Base-by-base conservation (phyloP, 2,329 filamentous ascomycete species). In the Helotiales sp. region DNA sequence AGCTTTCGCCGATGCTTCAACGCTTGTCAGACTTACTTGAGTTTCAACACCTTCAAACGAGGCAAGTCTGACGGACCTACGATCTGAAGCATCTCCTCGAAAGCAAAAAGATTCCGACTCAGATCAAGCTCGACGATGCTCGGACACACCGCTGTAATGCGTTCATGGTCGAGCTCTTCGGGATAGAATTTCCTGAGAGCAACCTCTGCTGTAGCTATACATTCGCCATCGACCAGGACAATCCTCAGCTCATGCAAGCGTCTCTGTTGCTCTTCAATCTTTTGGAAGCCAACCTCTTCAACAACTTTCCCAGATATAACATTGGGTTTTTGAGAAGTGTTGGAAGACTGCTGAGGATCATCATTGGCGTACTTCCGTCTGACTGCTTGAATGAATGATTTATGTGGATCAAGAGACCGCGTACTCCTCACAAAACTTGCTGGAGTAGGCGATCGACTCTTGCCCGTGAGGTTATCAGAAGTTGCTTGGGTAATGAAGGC, bases 261-360 rank as follows among this genome's bases (percentile, higher is more conserved):
- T 65, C 92, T 88, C 68, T 96, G 86, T 73, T 93, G 85, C 64
- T 82, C 82, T 42, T 89, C 85, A 64, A 97, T 91, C 78, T 97
- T 97, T 66, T 96, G 92, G 66, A 98, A 98, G 29, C 95, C 95
- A 31, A 98, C 85, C 75, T 98, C 93, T 75, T 98, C 89, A 5
- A 91, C 93, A 17, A 93, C 83, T 74, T 98, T 98, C 34, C 67
- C 90, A 75, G 79, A 96, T 80, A 80, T 88, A 54, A 79, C 76
- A 61, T 96, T 88, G 49, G 84, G 79, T 50, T 80, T 78, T 7
- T 75, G 71, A 12, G 75, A 69, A 55, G 55, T 63, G 25, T 70
- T 55, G 53, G 60, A 60, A 47, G 58, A 52, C 47, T 68, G 48
- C 15, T 54, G 52, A 10, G 49, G 40, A 8, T 71, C 67, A 13